Conservation (phyloP, 148 eudicot genomes). For the Rhododendron ferrugineum region DNA sequence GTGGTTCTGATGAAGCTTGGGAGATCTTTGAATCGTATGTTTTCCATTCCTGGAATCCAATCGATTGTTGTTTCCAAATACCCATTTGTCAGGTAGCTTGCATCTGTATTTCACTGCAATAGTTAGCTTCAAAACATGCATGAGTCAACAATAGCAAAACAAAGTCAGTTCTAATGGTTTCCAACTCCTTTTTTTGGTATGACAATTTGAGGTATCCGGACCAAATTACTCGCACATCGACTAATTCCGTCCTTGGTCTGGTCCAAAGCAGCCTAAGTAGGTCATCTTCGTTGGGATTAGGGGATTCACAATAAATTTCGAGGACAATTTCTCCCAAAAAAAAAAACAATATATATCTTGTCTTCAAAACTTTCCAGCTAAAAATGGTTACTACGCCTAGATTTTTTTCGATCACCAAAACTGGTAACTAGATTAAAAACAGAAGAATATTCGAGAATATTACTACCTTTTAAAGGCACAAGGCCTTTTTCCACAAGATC, state of each 20-base stretch:
- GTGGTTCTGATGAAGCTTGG: conserved; percentile 56
- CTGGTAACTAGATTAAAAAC: background rate
- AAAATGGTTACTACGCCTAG: too few species aligned
- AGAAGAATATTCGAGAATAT: background rate
- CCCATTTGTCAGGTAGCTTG: conserved; percentile 37
- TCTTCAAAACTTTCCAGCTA: too few species aligned
- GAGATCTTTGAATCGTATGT: conserved; percentile 24
- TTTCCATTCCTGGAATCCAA: conserved; percentile 35
- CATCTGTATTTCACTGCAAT: conserved; percentile 22
- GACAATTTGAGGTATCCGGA: too few species aligned
- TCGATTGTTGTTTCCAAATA: conserved; percentile 41
- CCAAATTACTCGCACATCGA: too few species aligned
- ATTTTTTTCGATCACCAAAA: background rate
- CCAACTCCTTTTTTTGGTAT: too few species aligned
- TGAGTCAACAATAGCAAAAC: background rate
- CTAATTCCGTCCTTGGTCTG: too few species aligned
- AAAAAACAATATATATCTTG: too few species aligned
- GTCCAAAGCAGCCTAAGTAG: too few species aligned
- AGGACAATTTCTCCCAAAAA: too few species aligned
- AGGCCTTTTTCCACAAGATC: background rate
- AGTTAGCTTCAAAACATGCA: background rate
- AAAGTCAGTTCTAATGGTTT: background rate
- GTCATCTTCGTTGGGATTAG: too few species aligned
- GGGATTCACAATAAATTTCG: too few species aligned
- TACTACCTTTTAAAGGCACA: background rate